A percentile compares a stretch with the other conserved stretches of the same genome.
Evolutionary conservation across 2,329 filamentous ascomycete species (phyloP).

Genomic region (Pyricularia pennisetigena): DNA sequence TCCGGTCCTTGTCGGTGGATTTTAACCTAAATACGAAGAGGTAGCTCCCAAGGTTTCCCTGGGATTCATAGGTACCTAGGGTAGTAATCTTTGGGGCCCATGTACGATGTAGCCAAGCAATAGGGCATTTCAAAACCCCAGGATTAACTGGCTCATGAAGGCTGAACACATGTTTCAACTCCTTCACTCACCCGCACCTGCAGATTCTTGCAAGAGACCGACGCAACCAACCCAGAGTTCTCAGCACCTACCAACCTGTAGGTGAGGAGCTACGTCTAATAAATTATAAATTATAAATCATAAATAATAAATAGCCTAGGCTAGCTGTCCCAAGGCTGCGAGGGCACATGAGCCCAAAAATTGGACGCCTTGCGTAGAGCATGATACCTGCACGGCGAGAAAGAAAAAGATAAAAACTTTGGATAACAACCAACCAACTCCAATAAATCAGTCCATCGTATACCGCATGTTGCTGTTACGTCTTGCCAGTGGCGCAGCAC

Average conservation of each 20-base stretch:
- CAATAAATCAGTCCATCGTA: background rate
- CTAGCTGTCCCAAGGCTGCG: no score
- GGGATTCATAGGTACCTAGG: background rate
- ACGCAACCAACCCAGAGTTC: background rate
- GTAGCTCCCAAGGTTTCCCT: background rate
- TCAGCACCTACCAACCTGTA: background rate
- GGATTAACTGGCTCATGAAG: background rate
- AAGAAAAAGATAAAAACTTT: no score
- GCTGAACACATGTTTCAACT: background rate
- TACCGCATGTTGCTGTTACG: background rate
- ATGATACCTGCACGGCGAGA: no score
- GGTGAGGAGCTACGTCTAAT: no score
- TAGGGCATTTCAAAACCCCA: background rate
- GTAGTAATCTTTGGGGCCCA: background rate
- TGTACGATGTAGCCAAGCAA: background rate
- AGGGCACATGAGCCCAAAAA: no score
- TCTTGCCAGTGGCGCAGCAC: background rate
- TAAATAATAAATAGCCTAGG: no score
- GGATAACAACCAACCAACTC: no score
- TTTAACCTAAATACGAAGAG: background rate
- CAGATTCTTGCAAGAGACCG: background rate
- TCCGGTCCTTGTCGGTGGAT: background rate
- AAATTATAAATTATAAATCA: no score
- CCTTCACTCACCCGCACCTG: background rate
- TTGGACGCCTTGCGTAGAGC: no score